These are phyloP conservation scores for Sonneratia caseolaris DNA, from an alignment of 345 rosid genomes.

Conservation along the genomic window DNA sequence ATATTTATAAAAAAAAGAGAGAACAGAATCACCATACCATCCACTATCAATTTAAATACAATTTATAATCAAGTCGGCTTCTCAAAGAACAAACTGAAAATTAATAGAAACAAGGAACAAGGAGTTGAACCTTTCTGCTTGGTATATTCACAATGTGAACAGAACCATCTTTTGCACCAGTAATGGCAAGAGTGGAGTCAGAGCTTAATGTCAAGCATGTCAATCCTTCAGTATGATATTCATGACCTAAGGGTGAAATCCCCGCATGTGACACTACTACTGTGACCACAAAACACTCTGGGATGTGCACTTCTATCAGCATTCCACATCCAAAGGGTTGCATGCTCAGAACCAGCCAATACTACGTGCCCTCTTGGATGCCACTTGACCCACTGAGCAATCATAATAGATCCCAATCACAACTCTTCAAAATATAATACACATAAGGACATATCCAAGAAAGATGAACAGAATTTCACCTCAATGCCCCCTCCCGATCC, in stretches of 20 bases:
- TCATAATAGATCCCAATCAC: slow-evolving; percentile 11
- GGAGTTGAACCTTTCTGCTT: slow-evolving; percentile 57
- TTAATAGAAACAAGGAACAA: not conserved
- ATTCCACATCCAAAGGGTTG: slow-evolving; percentile 91
- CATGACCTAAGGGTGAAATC: slow-evolving; percentile 43
- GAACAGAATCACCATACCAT: not conserved
- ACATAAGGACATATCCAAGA: not conserved
- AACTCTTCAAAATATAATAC: not conserved
- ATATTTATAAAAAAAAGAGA: not conserved
- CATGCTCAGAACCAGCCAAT: slow-evolving; percentile 82
- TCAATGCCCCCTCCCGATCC: slow-evolving; percentile 72
- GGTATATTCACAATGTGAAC: slow-evolving; percentile 69
- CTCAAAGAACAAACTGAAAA: not conserved
- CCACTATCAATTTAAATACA: not conserved
- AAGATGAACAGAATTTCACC: slow-evolving; percentile 26
- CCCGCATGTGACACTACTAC: not conserved
- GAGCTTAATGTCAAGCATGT: slow-evolving; percentile 71
- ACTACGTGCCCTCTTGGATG: slow-evolving; percentile 87
- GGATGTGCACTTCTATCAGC: slow-evolving; percentile 46
- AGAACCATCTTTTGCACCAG: slow-evolving; percentile 75
- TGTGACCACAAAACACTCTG: not conserved
- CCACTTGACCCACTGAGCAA: slow-evolving; percentile 82
- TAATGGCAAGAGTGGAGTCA: slow-evolving; percentile 65
- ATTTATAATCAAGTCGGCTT: not conserved
- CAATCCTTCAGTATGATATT: slow-evolving; percentile 70